These are phyloP conservation scores for Ceriops decandra DNA, from an alignment of 345 rosid species.

Conservation along the genomic window DNA sequence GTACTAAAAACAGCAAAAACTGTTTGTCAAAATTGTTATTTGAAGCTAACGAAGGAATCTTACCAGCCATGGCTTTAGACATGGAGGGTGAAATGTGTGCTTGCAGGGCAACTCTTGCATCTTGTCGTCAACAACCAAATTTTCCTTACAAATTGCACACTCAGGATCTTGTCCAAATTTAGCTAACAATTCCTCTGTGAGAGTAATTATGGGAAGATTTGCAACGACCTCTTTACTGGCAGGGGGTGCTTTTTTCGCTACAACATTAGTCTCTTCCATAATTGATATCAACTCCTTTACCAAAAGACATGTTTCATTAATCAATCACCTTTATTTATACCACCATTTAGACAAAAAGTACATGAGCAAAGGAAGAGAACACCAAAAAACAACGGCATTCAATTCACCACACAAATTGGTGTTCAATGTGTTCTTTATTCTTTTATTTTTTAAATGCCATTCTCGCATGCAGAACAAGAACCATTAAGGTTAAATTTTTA, in stretches of 20 bases:
- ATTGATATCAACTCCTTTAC: conserved; percentile 12
- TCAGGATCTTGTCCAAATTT: conserved; percentile 65
- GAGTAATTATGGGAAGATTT: conserved; percentile 67
- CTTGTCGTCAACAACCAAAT: conserved; percentile 60
- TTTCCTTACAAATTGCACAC: conserved; percentile 90
- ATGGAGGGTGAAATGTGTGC: conserved; percentile 89
- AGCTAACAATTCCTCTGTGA: conserved; percentile 59
- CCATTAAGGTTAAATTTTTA: conserved; percentile 13
- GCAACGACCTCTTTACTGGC: conserved; percentile 93
- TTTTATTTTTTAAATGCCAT: background rate
- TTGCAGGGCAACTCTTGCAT: conserved; percentile 97
- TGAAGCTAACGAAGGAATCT: conserved; percentile 8
- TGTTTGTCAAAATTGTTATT: background rate
- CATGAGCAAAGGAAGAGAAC: background rate
- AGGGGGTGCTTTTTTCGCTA: conserved; percentile 75
- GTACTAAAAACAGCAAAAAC: too few species aligned
- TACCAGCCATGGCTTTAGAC: conserved; percentile 99
- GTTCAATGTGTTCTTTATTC: too few species aligned
- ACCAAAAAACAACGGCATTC: too few species aligned
- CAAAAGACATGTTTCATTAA: background rate
- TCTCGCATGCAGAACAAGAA: background rate
- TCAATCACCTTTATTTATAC: background rate
- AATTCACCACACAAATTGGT: too few species aligned
- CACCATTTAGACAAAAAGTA: background rate
- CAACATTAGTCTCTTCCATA: conserved; percentile 38